Conservation (phyloP, 2,329 filamentous ascomycete species). For the Tolypocladium guangdongense region DNA sequence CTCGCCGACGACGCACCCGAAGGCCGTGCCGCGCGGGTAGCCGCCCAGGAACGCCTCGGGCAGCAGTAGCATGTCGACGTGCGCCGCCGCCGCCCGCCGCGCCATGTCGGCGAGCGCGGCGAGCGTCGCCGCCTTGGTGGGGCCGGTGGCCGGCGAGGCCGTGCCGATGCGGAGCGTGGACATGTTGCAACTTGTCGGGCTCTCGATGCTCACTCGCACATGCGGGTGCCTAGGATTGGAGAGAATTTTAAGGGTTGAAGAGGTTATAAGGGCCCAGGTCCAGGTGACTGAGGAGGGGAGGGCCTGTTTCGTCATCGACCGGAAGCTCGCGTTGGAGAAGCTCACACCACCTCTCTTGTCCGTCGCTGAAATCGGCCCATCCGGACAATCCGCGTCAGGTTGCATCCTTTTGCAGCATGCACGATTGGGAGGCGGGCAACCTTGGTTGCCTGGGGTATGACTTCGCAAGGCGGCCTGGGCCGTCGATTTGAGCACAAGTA, state of each 20-base stretch:
- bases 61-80: slow-evolving; percentile 65
- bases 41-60: slow-evolving; percentile 89
- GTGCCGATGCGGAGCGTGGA: slow-evolving; percentile 41
- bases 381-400: no score
- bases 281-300: background rate
- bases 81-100: slow-evolving; percentile 43
- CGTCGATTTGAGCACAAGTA: no score
- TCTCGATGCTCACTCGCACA: background rate
- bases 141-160: slow-evolving; percentile 40
- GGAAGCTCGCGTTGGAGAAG: no score
- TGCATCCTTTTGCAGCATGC: no score
- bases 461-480: no score
- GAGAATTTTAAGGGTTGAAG: background rate
- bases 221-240: background rate
- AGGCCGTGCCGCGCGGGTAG: slow-evolving; percentile 72
- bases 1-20: slow-evolving; percentile 64
- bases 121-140: slow-evolving; percentile 50
- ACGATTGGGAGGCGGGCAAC: no score
- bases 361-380: no score
- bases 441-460: no score
- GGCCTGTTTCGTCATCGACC: no score
- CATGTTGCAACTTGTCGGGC: slow-evolving; percentile 5
- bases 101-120: slow-evolving; percentile 53
- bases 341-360: no score
- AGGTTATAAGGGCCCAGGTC: background rate